Percentiles rank a stretch among this genome's conserved stretches.
Conservation (phyloP, 1,139 yeast genomes). For the Trichomonascaceae sp. region DNA sequence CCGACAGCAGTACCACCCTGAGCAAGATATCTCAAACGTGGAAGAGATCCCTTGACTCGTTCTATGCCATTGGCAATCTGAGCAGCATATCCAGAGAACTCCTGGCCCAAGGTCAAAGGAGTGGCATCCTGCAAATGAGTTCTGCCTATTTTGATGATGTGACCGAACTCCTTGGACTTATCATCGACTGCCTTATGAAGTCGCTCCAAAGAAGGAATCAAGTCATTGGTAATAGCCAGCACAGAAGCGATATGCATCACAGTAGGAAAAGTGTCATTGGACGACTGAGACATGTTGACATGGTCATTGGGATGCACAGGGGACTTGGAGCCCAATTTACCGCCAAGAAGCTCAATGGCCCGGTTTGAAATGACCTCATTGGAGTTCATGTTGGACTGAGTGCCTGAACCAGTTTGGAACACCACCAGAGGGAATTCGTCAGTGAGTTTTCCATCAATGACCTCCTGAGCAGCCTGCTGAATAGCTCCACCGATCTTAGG, state of each 20-base stretch:
- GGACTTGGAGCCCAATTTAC: slow-evolving; percentile 79
- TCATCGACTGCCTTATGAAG: slow-evolving; percentile 71
- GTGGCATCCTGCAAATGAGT: slow-evolving; percentile 99
- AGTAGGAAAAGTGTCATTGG: slow-evolving; percentile 97
- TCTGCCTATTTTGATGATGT: slow-evolving; percentile 96
- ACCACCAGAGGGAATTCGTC: slow-evolving; percentile 97
- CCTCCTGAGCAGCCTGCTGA: slow-evolving; percentile 92
- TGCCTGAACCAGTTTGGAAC: slow-evolving; percentile 98
- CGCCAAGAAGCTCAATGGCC: slow-evolving; percentile 93
- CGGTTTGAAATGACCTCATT: slow-evolving; percentile 97
- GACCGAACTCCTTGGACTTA: slow-evolving; percentile 75
- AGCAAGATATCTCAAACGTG: slow-evolving; percentile 74
- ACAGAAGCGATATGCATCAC: slow-evolving; percentile 99
- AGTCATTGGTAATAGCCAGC: slow-evolving; percentile 65
- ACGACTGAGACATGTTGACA: slow-evolving; percentile 96
- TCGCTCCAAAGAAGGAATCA: slow-evolving; percentile 72
- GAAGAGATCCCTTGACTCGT: slow-evolving; percentile 72
- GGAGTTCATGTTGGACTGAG: slow-evolving; percentile 98
- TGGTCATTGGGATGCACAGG: slow-evolving; percentile 99
- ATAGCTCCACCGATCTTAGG: slow-evolving; percentile 79
- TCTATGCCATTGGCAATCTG: slow-evolving; percentile 87
- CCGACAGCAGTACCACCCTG: slow-evolving; percentile 99
- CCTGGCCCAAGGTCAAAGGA: slow-evolving; percentile 96
- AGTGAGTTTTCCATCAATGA: slow-evolving; percentile 80
- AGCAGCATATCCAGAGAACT: slow-evolving; percentile 92